Evolutionary conservation across 2,329 filamentous ascomycete genomes (phyloP), one percentile per base, ranked within the genome.

Genomic region (Penicillium olsonii): DNA sequence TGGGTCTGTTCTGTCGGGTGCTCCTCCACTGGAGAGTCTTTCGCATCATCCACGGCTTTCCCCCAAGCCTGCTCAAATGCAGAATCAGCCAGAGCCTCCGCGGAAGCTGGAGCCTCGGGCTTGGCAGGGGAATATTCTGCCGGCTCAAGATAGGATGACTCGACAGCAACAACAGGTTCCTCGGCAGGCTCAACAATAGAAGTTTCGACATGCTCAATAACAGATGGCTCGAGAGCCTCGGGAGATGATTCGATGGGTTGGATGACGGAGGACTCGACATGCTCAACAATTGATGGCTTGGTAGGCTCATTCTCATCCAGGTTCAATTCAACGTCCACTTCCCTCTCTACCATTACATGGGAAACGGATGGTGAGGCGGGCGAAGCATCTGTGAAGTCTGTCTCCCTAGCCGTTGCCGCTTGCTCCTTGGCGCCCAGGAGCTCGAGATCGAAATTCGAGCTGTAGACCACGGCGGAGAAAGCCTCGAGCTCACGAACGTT

Each of bases 391-490:
- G 48, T 34, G 9, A 50, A 24, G 14, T 37, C 19, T 1, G 45
- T 37, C 2, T 47, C 55, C 7, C 17, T 37, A 7, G 31, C 41
- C 17, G 42, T 10, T 2, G 27, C 49, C 15, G 43, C 46, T 26
- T 57, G 61, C 9, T 51, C 39, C 10, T 45, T 64, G 12, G 64
- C 53, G 17, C 61, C 61, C 2, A 65, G 54, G 15, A 68, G 50
- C 48, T 70, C 65, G 5, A 68, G 57, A 39, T 75, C 70, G 46
- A 76, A 72, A 54, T 77, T 76, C 18, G 72, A 76, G 48, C 74
- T 76, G 52, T 77, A 77, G n/a, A 77, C 71, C 15, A 77, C 74
- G 4, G 75, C 75, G 0, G 75, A 75, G 57, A 77, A 77, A 1
- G 74, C 73, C 48, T 77, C 75, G 14, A 77, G 58, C 54, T 77